Evolutionary conservation across 2,329 filamentous ascomycete genomes (phyloP).

Genomic region (Ceratocystiopsis minuta): DNA sequence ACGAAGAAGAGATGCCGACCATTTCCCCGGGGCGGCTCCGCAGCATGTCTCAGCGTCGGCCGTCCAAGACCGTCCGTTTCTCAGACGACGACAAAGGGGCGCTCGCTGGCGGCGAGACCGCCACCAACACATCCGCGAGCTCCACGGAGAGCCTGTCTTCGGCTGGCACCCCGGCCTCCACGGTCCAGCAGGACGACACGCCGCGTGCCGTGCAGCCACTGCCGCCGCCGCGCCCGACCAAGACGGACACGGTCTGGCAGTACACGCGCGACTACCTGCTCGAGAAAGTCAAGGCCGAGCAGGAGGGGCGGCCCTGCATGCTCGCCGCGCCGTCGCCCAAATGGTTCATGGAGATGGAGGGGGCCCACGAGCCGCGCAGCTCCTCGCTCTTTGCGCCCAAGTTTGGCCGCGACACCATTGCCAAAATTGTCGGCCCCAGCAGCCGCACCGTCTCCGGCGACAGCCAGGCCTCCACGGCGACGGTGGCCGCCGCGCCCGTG

Average conservation of each 20-base stretch:
- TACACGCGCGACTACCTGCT: conserved; percentile 7
- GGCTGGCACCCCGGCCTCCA: neutral
- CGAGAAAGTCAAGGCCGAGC: conserved; percentile 6
- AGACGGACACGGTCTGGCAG: conserved; percentile 2
- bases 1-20: neutral
- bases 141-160: neutral
- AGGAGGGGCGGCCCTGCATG: conserved; percentile 4
- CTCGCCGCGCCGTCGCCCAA: conserved; percentile 2
- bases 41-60: conserved; percentile 1
- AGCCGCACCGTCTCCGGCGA: conserved; percentile 2
- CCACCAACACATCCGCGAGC: neutral
- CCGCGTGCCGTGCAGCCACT: no score
- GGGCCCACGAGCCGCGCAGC: neutral
- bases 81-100: conserved; percentile 1
- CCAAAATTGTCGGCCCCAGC: neutral
- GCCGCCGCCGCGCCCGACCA: neutral
- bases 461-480: neutral
- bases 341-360: conserved; percentile 1
- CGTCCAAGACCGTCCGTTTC: conserved; percentile 8
- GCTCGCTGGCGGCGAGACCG: neutral
- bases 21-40: neutral
- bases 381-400: neutral
- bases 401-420: neutral
- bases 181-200: no score
- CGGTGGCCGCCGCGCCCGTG: neutral